Conservation (phyloP, 306 rosid genomes). For the Cyclanthera cordifolia region DNA sequence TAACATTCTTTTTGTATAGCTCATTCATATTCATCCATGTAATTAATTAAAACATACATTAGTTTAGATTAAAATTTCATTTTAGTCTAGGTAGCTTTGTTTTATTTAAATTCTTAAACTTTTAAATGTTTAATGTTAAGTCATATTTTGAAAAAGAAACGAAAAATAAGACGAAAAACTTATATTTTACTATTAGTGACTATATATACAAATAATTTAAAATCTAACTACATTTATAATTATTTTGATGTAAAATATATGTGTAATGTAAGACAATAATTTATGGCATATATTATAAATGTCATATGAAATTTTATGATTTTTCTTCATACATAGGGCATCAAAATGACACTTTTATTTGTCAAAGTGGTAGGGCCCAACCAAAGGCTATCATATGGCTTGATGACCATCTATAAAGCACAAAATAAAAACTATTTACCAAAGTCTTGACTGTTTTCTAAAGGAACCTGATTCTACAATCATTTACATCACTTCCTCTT, state of each 20-base stretch:
- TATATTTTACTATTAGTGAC: too few relatives aligned
- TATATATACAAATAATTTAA: too few relatives aligned
- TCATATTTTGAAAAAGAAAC: too few relatives aligned
- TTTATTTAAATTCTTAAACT: too few relatives aligned
- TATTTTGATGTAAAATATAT: not conserved
- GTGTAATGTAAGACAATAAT: not conserved
- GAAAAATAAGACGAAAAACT: too few relatives aligned
- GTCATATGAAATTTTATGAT: not conserved
- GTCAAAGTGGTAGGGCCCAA: conserved; percentile 11
- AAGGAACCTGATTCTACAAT: conserved; percentile 25
- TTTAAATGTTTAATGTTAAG: too few relatives aligned
- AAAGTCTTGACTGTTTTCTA: not conserved
- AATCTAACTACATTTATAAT: too few relatives aligned
- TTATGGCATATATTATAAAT: not conserved
- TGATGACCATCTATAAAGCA: conserved; percentile 7
- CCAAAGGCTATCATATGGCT: not conserved
- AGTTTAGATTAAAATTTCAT: too few relatives aligned
- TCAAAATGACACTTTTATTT: not conserved
- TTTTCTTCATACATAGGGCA: not conserved
- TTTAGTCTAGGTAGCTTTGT: too few relatives aligned
- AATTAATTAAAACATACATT: too few relatives aligned
- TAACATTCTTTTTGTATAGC: too few relatives aligned
- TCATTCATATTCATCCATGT: too few relatives aligned
- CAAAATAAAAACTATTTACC: not conserved
- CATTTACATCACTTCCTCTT: conserved; percentile 13